Percentiles rank a stretch among this genome's conserved stretches.
Conservation (phyloP, 2,329 filamentous ascomycete species). For the Lithohypha guttulata region DNA sequence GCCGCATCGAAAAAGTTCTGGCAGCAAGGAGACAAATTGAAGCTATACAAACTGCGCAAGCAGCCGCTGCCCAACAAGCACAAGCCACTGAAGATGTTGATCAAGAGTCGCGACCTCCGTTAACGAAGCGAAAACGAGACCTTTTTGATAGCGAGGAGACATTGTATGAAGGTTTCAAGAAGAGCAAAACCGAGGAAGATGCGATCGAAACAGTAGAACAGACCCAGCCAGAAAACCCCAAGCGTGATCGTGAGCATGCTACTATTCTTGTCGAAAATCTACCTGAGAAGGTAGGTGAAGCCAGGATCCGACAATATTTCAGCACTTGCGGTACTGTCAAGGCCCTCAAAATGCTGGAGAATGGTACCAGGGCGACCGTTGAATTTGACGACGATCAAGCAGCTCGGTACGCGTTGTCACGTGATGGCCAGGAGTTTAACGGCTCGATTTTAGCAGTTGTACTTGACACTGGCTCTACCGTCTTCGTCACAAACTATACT, state of each 20-base stretch:
- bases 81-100: constrained; percentile 22
- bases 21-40: constrained; percentile 56
- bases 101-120: constrained; percentile 17
- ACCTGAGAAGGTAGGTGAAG: constrained; percentile 57
- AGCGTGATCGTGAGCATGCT: constrained; percentile 82
- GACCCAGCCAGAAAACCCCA: constrained; percentile 36
- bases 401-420: constrained; percentile 66
- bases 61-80: constrained; percentile 24
- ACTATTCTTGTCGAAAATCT: constrained; percentile 73
- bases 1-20: constrained; percentile 56
- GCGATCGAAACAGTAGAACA: constrained; percentile 26
- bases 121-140: constrained; percentile 61
- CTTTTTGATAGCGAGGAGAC: constrained; percentile 41
- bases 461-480: constrained; percentile 64
- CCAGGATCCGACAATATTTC: constrained; percentile 78
- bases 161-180: constrained; percentile 44
- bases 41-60: constrained; percentile 38
- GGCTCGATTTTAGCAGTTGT: constrained; percentile 63
- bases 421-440: constrained; percentile 69
- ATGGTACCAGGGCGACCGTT: constrained; percentile 60
- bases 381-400: constrained; percentile 78
- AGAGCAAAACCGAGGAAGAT: constrained; percentile 43
- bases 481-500: constrained; percentile 88
- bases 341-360: constrained; percentile 59
- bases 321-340: constrained; percentile 79